These are phyloP conservation scores for Tulasnella sp. DNA, from an alignment of 768 basidiomycete species.

Conservation along the genomic window DNA sequence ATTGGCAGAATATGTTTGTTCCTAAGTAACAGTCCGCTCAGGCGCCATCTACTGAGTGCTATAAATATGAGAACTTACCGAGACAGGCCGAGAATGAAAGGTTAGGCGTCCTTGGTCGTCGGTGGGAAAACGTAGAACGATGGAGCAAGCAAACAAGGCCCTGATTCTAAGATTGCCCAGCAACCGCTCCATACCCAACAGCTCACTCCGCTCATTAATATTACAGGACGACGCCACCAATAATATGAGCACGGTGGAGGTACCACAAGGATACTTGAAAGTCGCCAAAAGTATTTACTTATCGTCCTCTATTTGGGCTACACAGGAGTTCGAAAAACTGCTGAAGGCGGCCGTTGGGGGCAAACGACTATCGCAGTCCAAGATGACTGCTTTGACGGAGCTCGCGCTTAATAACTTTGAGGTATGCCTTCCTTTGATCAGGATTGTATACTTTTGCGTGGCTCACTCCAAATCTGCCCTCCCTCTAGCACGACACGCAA, in stretches of 20 bases:
- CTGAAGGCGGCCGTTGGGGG: slow-evolving; percentile 81
- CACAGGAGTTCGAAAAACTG: slow-evolving; percentile 76
- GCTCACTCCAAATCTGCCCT: background rate
- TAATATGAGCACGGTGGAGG: slow-evolving; percentile 28
- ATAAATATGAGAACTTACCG: background rate
- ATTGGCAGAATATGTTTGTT: background rate
- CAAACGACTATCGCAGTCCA: slow-evolving; percentile 84
- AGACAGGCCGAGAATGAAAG: background rate
- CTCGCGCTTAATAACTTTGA: slow-evolving; percentile 76
- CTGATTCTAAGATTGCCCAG: slow-evolving; percentile 18
- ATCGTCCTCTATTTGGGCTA: background rate
- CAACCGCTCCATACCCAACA: slow-evolving; percentile 5
- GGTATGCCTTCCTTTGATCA: slow-evolving; percentile 51
- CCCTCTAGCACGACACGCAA: slow-evolving; percentile 73
- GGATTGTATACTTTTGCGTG: slow-evolving; percentile 6
- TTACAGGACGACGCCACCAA: background rate
- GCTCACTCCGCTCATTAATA: background rate
- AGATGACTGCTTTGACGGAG: slow-evolving; percentile 77
- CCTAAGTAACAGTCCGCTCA: background rate
- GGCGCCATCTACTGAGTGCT: background rate
- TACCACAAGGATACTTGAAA: background rate
- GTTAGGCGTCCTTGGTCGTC: background rate
- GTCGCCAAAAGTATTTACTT: background rate
- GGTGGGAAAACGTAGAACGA: slow-evolving; percentile 26
- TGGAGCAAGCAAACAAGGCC: slow-evolving; percentile 14